Conservation (phyloP, 2,329 filamentous ascomycete species). For the Lasiodiplodia theobromae region DNA sequence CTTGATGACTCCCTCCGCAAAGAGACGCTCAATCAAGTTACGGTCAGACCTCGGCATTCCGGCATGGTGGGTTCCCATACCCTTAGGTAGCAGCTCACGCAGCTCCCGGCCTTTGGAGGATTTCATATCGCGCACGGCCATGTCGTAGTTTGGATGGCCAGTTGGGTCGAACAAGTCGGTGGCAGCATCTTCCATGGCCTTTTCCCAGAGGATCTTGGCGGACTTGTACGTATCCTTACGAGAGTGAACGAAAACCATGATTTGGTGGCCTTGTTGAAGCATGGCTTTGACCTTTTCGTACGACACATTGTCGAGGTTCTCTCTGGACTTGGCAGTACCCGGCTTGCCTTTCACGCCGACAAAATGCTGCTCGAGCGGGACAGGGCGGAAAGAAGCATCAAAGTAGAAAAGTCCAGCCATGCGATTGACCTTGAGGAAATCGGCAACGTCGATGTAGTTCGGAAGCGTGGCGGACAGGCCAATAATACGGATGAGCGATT, state of each 20-base stretch:
- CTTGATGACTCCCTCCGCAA: slow-evolving; percentile 89
- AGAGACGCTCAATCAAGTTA: slow-evolving; percentile 94
- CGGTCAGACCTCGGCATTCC: slow-evolving; percentile 94
- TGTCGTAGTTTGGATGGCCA: slow-evolving; percentile 78
- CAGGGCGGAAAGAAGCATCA: slow-evolving; percentile 91
- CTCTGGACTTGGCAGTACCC: slow-evolving; percentile 78
- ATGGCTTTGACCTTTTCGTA: slow-evolving; percentile 97
- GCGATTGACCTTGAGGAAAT: slow-evolving; percentile 95
- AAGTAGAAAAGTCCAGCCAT: slow-evolving; percentile 96
- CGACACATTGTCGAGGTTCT: slow-evolving; percentile 85
- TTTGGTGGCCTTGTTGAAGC: slow-evolving; percentile 88
- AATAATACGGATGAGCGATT: slow-evolving; percentile 94
- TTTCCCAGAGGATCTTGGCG: slow-evolving; percentile 83
- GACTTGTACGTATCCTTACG: slow-evolving; percentile 91
- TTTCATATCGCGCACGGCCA: slow-evolving; percentile 84
- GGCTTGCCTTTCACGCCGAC: slow-evolving; percentile 94
- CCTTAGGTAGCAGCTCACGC: slow-evolving; percentile 86
- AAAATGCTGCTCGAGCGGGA: slow-evolving; percentile 96
- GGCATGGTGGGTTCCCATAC: slow-evolving; percentile 93
- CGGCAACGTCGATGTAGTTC: slow-evolving; percentile 95
- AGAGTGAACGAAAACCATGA: slow-evolving; percentile 99
- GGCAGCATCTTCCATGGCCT: slow-evolving; percentile 81
- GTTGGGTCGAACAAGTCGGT: slow-evolving; percentile 84
- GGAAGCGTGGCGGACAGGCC: slow-evolving; percentile 94
- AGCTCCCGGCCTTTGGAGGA: slow-evolving; percentile 85